Evolutionary conservation across 306 rosid genomes (phyloP), one percentile per base, ranked within the genome.

Genomic region (Medicago truncatula): DNA sequence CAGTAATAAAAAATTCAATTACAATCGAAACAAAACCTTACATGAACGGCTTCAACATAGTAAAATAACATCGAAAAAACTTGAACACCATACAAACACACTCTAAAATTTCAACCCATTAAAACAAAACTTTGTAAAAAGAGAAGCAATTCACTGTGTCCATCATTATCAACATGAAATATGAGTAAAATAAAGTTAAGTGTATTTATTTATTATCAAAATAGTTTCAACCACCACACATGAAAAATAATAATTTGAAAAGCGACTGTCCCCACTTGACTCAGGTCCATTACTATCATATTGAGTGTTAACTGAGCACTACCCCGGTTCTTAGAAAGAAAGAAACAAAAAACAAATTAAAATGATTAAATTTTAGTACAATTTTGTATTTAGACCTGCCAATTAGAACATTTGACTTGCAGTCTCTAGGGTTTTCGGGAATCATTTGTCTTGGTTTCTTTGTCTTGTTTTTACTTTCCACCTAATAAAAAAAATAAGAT

Each of bases 221-320:
- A 43, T 80, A 50, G 66, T 15, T 50, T 72, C 73, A 86, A 87
- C 73, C 74, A 81, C 81, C 75, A 47, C 77, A 67, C 83, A 74
- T 76, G 84, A 67, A 75, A 79, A 38, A 82, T 71, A 47, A 60
- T 47, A 40, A 62, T 82, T 61, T 66, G 67, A 77, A 78, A 75
- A 78, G 57, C 54, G 63, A 76, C 57, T 18, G 81, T 71, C 82
- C 77, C 81, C 78, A 73, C 80, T 53, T 47, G 58, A 67, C n/a
- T 28, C 47, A 71, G 23, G 54, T 79, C 75, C 76, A 77, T 86
- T 68, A 80, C 73, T 73, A 18, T 57, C 36, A 63, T 63, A 36
- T 28, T 28, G 31, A 76, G 60, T 9, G 52, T 7, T 50, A 50
- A 28, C 46, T 44, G 52, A 31, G 71, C 69, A 61, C 59, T 56